A percentile compares a stretch with the other conserved stretches of the same genome.
These are phyloP conservation scores for Thielaviopsis musarum DNA, from an alignment of 2,329 filamentous ascomycete genomes.

Conservation along the genomic window DNA sequence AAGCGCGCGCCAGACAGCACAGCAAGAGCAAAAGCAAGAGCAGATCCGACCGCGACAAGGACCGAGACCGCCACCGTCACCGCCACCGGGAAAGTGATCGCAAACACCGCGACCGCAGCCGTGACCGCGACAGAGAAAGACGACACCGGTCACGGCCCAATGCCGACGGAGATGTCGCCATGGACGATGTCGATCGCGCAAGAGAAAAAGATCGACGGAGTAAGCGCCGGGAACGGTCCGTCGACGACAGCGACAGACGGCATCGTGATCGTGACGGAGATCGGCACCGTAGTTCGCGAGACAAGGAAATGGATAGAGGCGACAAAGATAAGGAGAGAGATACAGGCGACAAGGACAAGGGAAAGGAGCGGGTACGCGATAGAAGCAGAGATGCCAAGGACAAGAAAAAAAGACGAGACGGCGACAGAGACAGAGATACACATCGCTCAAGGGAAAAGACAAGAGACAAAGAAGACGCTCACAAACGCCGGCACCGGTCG, in stretches of 20 bases:
- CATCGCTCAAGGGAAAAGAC: conserved; percentile 11
- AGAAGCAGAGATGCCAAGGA: neutral
- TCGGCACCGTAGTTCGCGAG: neutral
- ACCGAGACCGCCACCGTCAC: conserved; percentile 22
- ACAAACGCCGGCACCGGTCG: conserved; percentile 16
- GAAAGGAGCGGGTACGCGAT: neutral
- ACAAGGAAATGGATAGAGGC: neutral
- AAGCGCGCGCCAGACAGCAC: conserved; percentile 39
- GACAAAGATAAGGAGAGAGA: neutral
- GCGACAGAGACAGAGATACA: conserved; percentile 16
- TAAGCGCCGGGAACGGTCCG: conserved; percentile 7
- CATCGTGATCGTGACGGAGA: neutral
- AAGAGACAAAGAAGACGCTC: conserved; percentile 13
- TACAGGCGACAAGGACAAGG: neutral
- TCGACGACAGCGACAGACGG: neutral
- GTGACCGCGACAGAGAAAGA: neutral
- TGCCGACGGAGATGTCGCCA: conserved; percentile 16
- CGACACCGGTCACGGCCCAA: neutral
- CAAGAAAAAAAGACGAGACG: conserved; percentile 4
- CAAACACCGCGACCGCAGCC: neutral
- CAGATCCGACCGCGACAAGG: neutral
- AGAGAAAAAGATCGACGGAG: conserved; percentile 1
- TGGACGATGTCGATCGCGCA: conserved; percentile 18
- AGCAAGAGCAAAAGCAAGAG: conserved; percentile 29
- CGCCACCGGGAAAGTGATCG: conserved; percentile 16